Conservation (phyloP, 306 rosid species). For the Quercus variabilis region DNA sequence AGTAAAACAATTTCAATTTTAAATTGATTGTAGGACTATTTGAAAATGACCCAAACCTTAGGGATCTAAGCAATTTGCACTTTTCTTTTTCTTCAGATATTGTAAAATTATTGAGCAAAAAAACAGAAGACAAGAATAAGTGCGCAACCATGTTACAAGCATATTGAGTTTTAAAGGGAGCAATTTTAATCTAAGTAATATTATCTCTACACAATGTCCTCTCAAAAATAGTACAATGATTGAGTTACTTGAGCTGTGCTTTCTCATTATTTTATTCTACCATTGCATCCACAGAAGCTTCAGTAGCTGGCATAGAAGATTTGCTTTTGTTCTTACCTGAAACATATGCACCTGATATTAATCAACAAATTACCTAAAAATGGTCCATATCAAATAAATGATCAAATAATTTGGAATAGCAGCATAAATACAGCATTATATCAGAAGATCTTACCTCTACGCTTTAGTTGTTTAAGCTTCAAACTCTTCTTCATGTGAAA, state of each 20-base stretch:
- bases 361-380: background rate
- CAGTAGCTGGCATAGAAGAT: slow-evolving; percentile 36
- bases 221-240: background rate
- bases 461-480: slow-evolving; percentile 56
- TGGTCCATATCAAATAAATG: background rate
- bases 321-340: slow-evolving; percentile 66
- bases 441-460: slow-evolving; percentile 37
- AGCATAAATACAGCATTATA: background rate
- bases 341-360: background rate
- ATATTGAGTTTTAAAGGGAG: background rate
- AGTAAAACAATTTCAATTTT: too few species aligned
- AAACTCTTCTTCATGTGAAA: slow-evolving; percentile 56
- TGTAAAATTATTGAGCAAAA: background rate
- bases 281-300: slow-evolving; percentile 52
- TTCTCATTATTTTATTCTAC: slow-evolving; percentile 31
- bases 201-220: background rate
- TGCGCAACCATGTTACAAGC: background rate
- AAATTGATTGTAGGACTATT: too few species aligned
- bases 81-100: background rate
- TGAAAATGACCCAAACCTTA: too few species aligned
- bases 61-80: too few species aligned
- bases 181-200: background rate
- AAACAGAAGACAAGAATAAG: background rate
- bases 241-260: background rate
- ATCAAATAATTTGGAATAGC: background rate